These are phyloP conservation scores for Solioccasus polychromus DNA, from an alignment of 768 basidiomycete species.

Conservation along the genomic window DNA sequence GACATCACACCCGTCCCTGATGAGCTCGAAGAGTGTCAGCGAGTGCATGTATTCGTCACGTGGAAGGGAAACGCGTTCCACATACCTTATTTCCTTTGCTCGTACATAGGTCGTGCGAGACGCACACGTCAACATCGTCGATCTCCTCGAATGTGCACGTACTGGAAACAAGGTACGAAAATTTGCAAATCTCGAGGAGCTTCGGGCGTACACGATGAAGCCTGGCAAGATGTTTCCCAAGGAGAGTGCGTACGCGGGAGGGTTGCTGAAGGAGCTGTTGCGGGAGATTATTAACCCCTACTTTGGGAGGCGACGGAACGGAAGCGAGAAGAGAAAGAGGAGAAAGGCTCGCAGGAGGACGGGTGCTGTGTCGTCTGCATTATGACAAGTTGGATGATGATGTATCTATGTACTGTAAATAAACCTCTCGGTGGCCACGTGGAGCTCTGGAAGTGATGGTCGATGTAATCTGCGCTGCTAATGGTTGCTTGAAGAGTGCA, in stretches of 20 bases:
- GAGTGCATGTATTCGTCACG: not conserved
- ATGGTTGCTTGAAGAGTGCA: too few species aligned
- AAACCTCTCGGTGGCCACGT: too few species aligned
- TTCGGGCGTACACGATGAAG: conserved; percentile 24
- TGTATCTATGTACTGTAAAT: not conserved
- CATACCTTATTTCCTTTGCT: too few species aligned
- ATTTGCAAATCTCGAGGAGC: conserved; percentile 24
- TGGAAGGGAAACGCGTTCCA: too few species aligned
- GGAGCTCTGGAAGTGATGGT: too few species aligned
- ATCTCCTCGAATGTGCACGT: conserved; percentile 25
- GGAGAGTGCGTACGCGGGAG: conserved; percentile 24
- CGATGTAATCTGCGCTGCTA: too few species aligned
- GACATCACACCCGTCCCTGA: conserved; percentile 21
- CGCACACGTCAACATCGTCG: conserved; percentile 34
- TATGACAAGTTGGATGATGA: not conserved
- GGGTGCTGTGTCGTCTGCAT: not conserved
- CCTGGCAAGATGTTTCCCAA: conserved; percentile 27
- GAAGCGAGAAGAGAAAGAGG: conserved; percentile 15
- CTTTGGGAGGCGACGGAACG: conserved; percentile 16
- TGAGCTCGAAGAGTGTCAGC: conserved; percentile 12
- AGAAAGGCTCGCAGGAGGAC: conserved; percentile 13
- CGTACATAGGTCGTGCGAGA: conserved; percentile 19
- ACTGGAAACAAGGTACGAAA: conserved; percentile 15
- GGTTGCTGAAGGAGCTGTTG: conserved; percentile 30
- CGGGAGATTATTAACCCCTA: conserved; percentile 24